A percentile compares a stretch with the other conserved stretches of the same genome.
phyloP scores from a whole-genome alignment of 2,329 filamentous ascomycete genomes.

The Pseudogymnoascus sp. region DNA sequence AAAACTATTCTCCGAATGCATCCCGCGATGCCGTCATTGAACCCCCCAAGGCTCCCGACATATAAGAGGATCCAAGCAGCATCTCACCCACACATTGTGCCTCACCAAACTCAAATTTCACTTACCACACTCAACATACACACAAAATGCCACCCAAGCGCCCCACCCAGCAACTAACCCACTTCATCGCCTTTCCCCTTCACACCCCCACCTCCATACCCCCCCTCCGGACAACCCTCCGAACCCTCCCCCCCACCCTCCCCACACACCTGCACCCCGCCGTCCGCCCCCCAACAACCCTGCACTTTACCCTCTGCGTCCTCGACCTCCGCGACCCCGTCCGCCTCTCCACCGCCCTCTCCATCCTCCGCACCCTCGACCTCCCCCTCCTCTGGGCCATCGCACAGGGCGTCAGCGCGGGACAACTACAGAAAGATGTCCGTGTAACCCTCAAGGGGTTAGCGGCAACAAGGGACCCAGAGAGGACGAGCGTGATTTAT shows the following conservation, averaged over 20 bases:
- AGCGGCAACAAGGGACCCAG: conserved; percentile 49
- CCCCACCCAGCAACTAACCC: not conserved
- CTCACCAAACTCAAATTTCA: not conserved
- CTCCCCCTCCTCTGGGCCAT: conserved; percentile 24
- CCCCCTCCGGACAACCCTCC: not conserved
- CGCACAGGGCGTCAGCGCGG: conserved; percentile 34
- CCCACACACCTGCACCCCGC: not conserved
- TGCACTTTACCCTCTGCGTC: conserved; percentile 81
- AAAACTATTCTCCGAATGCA: not conserved
- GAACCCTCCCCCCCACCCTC: not conserved
- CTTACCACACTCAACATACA: not conserved
- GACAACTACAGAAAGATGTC: conserved; percentile 26
- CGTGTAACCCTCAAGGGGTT: conserved; percentile 46
- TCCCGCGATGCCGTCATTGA: not conserved
- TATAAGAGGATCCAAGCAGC: not conserved
- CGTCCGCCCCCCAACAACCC: conserved; percentile 64
- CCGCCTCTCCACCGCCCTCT: conserved; percentile 37
- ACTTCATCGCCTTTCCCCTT: not conserved
- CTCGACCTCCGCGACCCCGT: conserved; percentile 59
- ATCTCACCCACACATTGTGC: not conserved
- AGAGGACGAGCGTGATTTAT: conserved; percentile 55
- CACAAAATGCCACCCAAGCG: not conserved
- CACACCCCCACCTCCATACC: not conserved
- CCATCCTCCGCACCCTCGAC: conserved; percentile 38
- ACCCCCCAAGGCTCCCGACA: not conserved